Evolutionary conservation across 352 stramenopile genomes (phyloP).

Genomic region (Pythium guiyangense): DNA sequence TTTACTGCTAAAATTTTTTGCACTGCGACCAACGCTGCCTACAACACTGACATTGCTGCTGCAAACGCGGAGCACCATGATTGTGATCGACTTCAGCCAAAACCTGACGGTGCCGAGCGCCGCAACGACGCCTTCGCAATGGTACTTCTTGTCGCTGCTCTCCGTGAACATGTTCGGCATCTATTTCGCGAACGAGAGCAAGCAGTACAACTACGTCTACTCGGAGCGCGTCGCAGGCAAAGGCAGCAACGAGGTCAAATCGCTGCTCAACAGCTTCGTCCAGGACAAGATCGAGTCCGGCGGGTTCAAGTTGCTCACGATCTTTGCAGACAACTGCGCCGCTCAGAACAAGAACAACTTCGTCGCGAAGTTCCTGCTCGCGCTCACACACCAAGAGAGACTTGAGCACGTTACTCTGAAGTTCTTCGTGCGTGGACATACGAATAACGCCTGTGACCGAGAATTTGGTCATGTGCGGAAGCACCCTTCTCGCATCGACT

Average conservation of each 20-base stretch:
- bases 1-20: not conserved
- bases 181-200: constrained; percentile 8
- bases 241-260: not conserved
- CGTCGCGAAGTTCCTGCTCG: not conserved
- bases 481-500: not conserved
- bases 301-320: not conserved
- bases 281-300: not conserved
- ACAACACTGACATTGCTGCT: not conserved
- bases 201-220: constrained; percentile 13
- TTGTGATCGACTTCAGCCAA: not conserved
- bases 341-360: not conserved
- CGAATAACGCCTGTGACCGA: not conserved
- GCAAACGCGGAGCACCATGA: no score
- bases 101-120: constrained; percentile 7
- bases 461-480: not conserved
- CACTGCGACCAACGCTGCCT: not conserved
- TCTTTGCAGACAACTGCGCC: not conserved
- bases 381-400: not conserved
- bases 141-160: constrained; percentile 18
- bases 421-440: not conserved
- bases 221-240: constrained; percentile 1
- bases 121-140: constrained; percentile 5
- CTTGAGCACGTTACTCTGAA: not conserved
- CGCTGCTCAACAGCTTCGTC: not conserved
- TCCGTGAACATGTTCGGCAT: constrained; percentile 16